Evolutionary conservation across 1,284 basidiomycete species (phyloP), one percentile per base, ranked within the genome.

Genomic region (Leccinum subspadiceum): DNA sequence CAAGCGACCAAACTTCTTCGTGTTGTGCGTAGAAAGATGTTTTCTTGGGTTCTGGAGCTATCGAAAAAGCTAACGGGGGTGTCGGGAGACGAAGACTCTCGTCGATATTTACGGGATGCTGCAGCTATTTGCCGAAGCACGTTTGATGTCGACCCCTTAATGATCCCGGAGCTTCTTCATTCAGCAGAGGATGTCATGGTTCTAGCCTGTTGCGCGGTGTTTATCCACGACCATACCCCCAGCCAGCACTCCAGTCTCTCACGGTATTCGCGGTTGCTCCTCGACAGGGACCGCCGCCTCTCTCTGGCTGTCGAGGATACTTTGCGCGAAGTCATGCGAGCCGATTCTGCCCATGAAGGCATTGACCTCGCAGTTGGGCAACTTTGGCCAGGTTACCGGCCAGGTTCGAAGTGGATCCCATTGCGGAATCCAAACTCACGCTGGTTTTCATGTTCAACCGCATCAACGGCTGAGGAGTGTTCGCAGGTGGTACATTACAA

Each of bases 371-470:
- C 81, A 0, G 56, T 83, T 6, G 1, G 22, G 3, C 52, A 53
- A 1, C 59, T 77, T 37, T 83, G 81, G 80, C 57, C 70, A 0
- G 50, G 26, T 5, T 81, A 78, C 62, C 60, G 60, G 1, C 60
- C 64, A 3, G 68, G 69, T 39, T 64, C 64, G 1, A 60, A 49
- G n/a, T 82, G 81, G 81, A 22, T 5, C 7, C 54, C 56, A 29
- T 29, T 29, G 26, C 26, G 7, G 26, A 29, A 29, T 7, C 6
- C 26, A 29, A 29, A 29, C 7, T 29, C 26, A 29, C 26, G 26
- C 7, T 29, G 26, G 26, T 8, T 29, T 29, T 29, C 26, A 29
- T 29, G 26, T 7, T 26, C 26, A 26, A 26, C 26, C 26, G 26
- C 26, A 7, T 26, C 26, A 26, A 26, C 26, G 7, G 26, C 26